Conservation (phyloP, 495 filamentous ascomycete genomes). For the Neurospora intermedia region DNA sequence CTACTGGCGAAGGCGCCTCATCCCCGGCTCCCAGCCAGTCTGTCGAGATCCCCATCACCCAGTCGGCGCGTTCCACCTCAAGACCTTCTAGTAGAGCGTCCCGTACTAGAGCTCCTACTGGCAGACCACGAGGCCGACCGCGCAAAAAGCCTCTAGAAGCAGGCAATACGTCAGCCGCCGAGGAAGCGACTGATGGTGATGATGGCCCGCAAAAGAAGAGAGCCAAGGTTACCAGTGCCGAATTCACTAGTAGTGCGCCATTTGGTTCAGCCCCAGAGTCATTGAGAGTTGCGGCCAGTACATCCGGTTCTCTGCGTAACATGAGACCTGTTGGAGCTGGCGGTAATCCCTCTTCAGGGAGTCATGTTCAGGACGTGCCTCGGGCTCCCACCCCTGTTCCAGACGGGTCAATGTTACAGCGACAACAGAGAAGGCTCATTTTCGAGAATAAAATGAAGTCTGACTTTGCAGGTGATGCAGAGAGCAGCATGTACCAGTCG, state of each 20-base stretch:
- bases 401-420: slow-evolving; percentile 16
- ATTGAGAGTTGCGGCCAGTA: slow-evolving; percentile 78
- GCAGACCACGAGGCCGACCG: slow-evolving; percentile 35
- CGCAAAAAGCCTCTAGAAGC: slow-evolving; percentile 34
- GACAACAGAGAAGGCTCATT: slow-evolving; percentile 15
- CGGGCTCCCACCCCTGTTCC: slow-evolving; percentile 76
- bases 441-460: slow-evolving; percentile 11
- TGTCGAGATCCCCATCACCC: slow-evolving; percentile 3
- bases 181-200: slow-evolving; percentile 58
- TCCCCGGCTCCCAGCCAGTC: slow-evolving; percentile 10
- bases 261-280: slow-evolving; percentile 66
- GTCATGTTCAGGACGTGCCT: slow-evolving; percentile 61
- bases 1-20: slow-evolving; percentile 7
- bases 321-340: slow-evolving; percentile 63
- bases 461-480: slow-evolving; percentile 13
- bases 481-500: slow-evolving; percentile 6
- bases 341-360: slow-evolving; percentile 32
- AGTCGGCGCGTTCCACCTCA: background rate
- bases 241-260: slow-evolving; percentile 54
- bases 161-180: slow-evolving; percentile 54
- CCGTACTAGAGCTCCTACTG: slow-evolving; percentile 27
- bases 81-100: slow-evolving; percentile 29
- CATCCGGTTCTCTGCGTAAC: slow-evolving; percentile 74
- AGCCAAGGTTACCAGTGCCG: slow-evolving; percentile 60
- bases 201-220: slow-evolving; percentile 57